Base-by-base conservation (phyloP, 176 grass and related monocot species). In the Elaeis guineensis region DNA sequence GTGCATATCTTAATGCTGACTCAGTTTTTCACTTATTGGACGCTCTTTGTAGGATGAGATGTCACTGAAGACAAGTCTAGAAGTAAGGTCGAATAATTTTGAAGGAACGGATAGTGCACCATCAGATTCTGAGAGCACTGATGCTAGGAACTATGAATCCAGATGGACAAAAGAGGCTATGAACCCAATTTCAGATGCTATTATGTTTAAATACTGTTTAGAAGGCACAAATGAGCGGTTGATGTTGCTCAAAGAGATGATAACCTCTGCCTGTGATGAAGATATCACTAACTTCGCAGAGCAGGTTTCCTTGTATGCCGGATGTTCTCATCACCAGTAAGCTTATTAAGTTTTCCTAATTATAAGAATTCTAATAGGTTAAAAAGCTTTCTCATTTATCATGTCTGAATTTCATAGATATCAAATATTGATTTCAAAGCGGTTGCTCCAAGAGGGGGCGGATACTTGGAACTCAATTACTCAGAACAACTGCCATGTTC, bases 261-360 rank as follows among this genome's bases (percentile, higher is more conserved):
- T 78, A 64, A 44, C 73, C 72, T 85, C 62, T 50, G 64, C 72
- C 32, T 80, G 66, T 53, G 68, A 92, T 69, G 84, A 92, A 29
- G 78, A 89, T 63, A 78, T 91, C 51, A 35, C 30, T 57, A 84
- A 80, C 70, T 81, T 89, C 70, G 81, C 87, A 72, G 80, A 89
- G 62, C 72, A 72, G 57, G 73, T 91, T 49, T 81, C 72, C 20
- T 62, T 97, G 51, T 89, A 91, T 69, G 85, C 78, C 78, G 93
- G 93, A 69, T 97, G 93, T 69, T 83, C 78, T 77, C 87, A 97
- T 75, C 87, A 97, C 73, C 71, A 84, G 93, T 92, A 80, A 64
- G 32, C 15, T 44, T 44, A 12, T 44, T 9, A 44, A 44, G 35
- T 44, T 44, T 44, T 44, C 8, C 35, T 44, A 44, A 44, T 2